These are phyloP conservation scores for Gloeostereum incarnatum DNA, from an alignment of 768 basidiomycete genomes.

Conservation along the genomic window DNA sequence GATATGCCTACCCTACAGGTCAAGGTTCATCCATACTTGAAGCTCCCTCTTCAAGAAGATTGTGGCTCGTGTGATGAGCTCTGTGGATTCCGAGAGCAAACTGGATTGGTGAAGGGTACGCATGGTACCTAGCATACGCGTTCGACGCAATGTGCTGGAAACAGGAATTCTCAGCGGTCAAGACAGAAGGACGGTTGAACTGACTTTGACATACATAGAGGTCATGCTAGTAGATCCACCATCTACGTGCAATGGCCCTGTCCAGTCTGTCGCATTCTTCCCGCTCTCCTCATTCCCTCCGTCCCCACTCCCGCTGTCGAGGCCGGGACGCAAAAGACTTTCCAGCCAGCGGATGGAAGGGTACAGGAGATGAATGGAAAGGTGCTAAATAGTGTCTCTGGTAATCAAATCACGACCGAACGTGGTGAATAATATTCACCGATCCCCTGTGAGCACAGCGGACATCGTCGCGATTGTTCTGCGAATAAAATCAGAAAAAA, in stretches of 20 bases:
- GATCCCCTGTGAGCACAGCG: conserved; percentile 59
- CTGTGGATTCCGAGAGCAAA: conserved; percentile 71
- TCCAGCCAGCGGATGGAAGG: conserved; percentile 15
- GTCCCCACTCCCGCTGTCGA: conserved; percentile 44
- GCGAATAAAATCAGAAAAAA: conserved; percentile 2
- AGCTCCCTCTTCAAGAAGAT: conserved; percentile 80
- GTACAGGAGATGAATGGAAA: conserved; percentile 42
- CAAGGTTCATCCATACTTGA: conserved; percentile 81
- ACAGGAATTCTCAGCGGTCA: conserved; percentile 5
- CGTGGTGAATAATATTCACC: conserved; percentile 73
- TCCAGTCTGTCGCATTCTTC: conserved; percentile 67
- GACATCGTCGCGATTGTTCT: conserved; percentile 77
- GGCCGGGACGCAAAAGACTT: too few relatives aligned
- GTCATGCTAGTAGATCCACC: conserved; percentile 73
- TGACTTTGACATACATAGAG: conserved; percentile 85
- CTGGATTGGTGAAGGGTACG: conserved; percentile 80
- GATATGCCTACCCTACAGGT: conserved; percentile 84
- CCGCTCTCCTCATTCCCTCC: conserved; percentile 35
- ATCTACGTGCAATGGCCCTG: conserved; percentile 58
- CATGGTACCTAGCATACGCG: conserved; percentile 75
- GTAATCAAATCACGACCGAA: conserved; percentile 73
- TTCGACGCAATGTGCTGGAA: conserved; percentile 87
- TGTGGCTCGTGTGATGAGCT: conserved; percentile 67
- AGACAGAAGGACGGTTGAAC: conserved; percentile 16
- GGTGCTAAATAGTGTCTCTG: conserved; percentile 73